Evolutionary conservation across 2,329 filamentous ascomycete species (phyloP), one percentile per base, ranked within the genome.

Genomic region (Botrytis medusae): DNA sequence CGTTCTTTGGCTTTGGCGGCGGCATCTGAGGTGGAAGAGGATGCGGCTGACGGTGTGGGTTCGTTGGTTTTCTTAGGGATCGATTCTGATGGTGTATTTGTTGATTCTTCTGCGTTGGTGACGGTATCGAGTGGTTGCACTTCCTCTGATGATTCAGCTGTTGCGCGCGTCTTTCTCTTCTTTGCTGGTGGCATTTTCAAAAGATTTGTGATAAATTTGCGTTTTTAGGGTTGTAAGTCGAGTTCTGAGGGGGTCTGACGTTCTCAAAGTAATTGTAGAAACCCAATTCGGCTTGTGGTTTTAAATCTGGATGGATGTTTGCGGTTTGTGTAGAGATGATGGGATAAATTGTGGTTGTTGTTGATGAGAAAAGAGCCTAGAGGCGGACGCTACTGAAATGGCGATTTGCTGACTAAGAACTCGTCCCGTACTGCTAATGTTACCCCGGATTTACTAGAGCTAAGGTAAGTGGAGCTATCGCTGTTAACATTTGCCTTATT

Each of bases 1-100:
- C 94, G 90, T 72, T 95, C 92, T 77, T 89, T 84, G 44, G 88
- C 84, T 78, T 87, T 87, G 42, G 81, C 77, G 29, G 83, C 79
- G n/a, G 84, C 82, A 59, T 81, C 76, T 42, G 77, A 74, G 42
- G 76, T 64, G 34, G 76, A 76, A 25, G 57, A 48, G 16, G 71
- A 34, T 42, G 71, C n/a, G 20, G 57, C 72, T 37, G 71, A 51
- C 57, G 46, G 40, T 8, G 67, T 51, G 18, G 68, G 29, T 18
- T 65, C 29, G 10, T 42, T 34, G 18, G 44, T n/a, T 37, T 62
- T 42, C 20, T 46, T 18, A 1, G 32, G 22, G 9, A 48, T 60
- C 22, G 74, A 4, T 37, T 72, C 73, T 73, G 67, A 68, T 74
- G 72, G 70, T 29, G 72, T 40, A 12, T 71, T n/a, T 51, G 57